phyloP scores from a whole-genome alignment of 106 monocot genomes.

The Iris macrosiphon region DNA sequence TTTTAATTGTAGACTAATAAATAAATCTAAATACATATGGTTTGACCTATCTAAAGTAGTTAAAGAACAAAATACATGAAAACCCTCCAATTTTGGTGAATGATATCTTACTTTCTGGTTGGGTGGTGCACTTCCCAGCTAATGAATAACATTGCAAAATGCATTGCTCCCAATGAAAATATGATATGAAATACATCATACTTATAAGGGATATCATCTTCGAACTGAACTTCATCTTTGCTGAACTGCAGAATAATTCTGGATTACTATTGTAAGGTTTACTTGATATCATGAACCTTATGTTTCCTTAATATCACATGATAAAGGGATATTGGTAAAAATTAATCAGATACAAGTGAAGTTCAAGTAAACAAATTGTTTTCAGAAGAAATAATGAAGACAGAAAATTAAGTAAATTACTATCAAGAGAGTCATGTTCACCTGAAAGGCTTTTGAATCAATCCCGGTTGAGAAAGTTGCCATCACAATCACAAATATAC shows the following conservation, averaged over 20 bases:
- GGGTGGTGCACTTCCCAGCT: constrained; percentile 62
- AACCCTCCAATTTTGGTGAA: neutral
- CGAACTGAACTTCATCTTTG: constrained; percentile 20
- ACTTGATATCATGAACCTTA: too few species aligned
- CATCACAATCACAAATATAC: constrained; percentile 54
- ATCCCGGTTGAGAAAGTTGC: constrained; percentile 75
- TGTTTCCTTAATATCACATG: too few species aligned
- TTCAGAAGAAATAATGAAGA: too few species aligned
- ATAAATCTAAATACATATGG: neutral
- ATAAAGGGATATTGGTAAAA: too few species aligned
- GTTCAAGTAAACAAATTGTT: too few species aligned
- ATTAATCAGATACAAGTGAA: too few species aligned
- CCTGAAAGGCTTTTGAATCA: constrained; percentile 63
- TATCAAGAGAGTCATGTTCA: constrained; percentile 5
- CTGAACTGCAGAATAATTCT: constrained; percentile 34
- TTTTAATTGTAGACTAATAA: too few species aligned
- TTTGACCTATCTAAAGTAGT: neutral
- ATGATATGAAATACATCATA: constrained; percentile 60
- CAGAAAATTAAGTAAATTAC: too few species aligned
- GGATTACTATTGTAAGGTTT: too few species aligned
- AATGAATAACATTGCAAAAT: constrained; percentile 72
- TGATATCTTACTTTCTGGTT: constrained; percentile 42
- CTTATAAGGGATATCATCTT: constrained; percentile 59
- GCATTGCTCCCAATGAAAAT: constrained; percentile 73
- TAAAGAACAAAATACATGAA: neutral